A percentile compares a stretch with the other conserved stretches of the same genome.
Evolutionary conservation across 164 flowering plant species (phyloP).

Genomic region (Protea cynaroides): DNA sequence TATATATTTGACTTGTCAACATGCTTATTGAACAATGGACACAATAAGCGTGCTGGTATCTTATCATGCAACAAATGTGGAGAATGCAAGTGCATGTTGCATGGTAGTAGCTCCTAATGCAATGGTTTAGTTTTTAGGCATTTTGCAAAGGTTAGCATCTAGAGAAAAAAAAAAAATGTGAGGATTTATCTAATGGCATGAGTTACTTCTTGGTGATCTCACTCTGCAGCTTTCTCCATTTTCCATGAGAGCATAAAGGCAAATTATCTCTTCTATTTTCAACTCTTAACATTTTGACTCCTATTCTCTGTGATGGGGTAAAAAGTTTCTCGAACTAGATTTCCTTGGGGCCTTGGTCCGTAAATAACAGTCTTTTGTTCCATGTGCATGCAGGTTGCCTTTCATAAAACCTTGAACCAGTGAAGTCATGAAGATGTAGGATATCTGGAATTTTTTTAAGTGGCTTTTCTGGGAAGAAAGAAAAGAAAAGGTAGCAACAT

Average conservation of each 20-base stretch:
- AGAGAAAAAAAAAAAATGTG: background rate
- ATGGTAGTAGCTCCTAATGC: background rate
- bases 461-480: no score
- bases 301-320: background rate
- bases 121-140: background rate
- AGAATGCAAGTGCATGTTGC: background rate
- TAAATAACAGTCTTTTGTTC: background rate
- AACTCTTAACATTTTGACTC: background rate
- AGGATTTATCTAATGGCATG: background rate
- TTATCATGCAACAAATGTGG: background rate
- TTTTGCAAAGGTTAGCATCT: background rate
- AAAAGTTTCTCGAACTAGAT: background rate
- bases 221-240: background rate
- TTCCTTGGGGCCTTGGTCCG: no score
- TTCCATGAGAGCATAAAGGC: background rate
- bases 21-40: background rate
- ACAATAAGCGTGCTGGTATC: background rate
- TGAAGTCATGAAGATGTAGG: conserved; percentile 6
- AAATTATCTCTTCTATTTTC: background rate
- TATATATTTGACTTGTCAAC: background rate
- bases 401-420: conserved; percentile 23
- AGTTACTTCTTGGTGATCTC: background rate
- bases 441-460: background rate
- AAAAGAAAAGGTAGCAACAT: no score
- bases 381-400: conserved; percentile 22